A percentile compares a stretch with the other conserved stretches of the same genome.
phyloP scores from a whole-genome alignment of 2,329 filamentous ascomycete species.

The Cercospora berteroae region DNA sequence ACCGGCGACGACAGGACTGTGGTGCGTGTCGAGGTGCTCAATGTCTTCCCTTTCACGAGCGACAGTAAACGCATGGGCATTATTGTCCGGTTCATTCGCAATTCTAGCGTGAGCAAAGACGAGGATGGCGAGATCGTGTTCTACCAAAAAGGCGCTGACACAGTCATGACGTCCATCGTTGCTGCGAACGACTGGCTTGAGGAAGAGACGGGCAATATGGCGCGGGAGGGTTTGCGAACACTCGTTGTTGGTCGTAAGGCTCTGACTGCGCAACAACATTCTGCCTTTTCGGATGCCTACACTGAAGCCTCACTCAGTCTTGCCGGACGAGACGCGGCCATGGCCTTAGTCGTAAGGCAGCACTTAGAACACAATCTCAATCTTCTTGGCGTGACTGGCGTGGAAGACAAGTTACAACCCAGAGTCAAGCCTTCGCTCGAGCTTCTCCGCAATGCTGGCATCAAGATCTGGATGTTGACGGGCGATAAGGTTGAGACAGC shows the following conservation, averaged over 20 bases:
- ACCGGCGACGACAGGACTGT: conserved; percentile 69
- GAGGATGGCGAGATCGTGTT: conserved; percentile 87
- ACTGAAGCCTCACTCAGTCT: conserved; percentile 79
- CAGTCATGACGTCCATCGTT: conserved; percentile 95
- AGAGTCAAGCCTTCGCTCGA: conserved; percentile 96
- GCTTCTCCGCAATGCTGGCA: conserved; percentile 89
- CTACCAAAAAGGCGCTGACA: conserved; percentile 97
- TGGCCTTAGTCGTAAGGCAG: conserved; percentile 75
- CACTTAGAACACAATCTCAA: conserved; percentile 87
- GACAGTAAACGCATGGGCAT: conserved; percentile 99
- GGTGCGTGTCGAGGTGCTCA: conserved; percentile 82
- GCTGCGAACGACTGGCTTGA: conserved; percentile 97
- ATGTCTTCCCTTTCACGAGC: conserved; percentile 96
- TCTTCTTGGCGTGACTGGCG: conserved; percentile 92
- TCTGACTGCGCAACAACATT: conserved; percentile 74
- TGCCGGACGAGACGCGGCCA: conserved; percentile 73
- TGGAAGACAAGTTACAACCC: conserved; percentile 93
- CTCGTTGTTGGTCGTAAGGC: conserved; percentile 92
- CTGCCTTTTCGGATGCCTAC: conserved; percentile 72
- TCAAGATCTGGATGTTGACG: conserved; percentile 99
- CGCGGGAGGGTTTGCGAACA: conserved; percentile 88
- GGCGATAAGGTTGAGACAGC: conserved; percentile 98
- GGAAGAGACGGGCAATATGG: conserved; percentile 99
- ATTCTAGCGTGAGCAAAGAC: conserved; percentile 47
- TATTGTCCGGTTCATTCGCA: conserved; percentile 74